These are phyloP conservation scores for Scheffersomyces coipomensis DNA, from an alignment of 805 yeast genomes.

Conservation along the genomic window DNA sequence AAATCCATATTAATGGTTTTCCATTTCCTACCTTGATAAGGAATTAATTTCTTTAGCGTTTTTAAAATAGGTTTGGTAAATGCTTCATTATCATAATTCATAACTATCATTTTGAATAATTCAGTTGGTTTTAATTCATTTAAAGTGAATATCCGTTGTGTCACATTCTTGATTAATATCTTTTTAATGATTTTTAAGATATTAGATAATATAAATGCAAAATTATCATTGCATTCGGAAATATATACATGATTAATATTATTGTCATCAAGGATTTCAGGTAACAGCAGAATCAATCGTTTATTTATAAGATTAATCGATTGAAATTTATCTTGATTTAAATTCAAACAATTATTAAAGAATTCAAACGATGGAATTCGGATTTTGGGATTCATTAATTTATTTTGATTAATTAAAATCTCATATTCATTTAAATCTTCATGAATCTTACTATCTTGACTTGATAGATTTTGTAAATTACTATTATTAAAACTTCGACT, in stretches of 20 bases:
- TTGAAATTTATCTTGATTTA: slow-evolving; percentile 9
- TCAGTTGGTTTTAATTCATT: slow-evolving; percentile 66
- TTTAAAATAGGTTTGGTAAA: slow-evolving; percentile 71
- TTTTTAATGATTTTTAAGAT: slow-evolving; percentile 56
- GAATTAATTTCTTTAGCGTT: slow-evolving; percentile 74
- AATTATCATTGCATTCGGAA: slow-evolving; percentile 35
- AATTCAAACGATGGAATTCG: slow-evolving; percentile 31
- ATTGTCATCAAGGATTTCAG: slow-evolving; percentile 21
- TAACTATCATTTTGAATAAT: slow-evolving; percentile 52
- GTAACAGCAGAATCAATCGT: slow-evolving; percentile 24
- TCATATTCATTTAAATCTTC: slow-evolving; percentile 28
- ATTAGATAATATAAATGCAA: slow-evolving; percentile 48
- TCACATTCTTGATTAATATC: slow-evolving; percentile 57
- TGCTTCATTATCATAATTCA: slow-evolving; percentile 56
- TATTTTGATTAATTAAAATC: slow-evolving; percentile 33
- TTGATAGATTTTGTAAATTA: slow-evolving; percentile 24
- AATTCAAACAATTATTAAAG: slow-evolving; percentile 33
- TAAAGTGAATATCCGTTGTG: slow-evolving; percentile 69
- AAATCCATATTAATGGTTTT: slow-evolving; percentile 89
- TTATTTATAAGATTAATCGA: slow-evolving; percentile 24
- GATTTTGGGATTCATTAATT: slow-evolving; percentile 38
- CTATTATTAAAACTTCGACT: slow-evolving; percentile 33
- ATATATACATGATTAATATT: slow-evolving; percentile 27
- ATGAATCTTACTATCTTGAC: slow-evolving; percentile 10
- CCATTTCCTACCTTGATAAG: slow-evolving; percentile 95